Percentiles rank a stretch among this genome's conserved stretches.
Evolutionary conservation across 2,329 filamentous ascomycete species (phyloP).

Genomic region (Cladosporium sp.): DNA sequence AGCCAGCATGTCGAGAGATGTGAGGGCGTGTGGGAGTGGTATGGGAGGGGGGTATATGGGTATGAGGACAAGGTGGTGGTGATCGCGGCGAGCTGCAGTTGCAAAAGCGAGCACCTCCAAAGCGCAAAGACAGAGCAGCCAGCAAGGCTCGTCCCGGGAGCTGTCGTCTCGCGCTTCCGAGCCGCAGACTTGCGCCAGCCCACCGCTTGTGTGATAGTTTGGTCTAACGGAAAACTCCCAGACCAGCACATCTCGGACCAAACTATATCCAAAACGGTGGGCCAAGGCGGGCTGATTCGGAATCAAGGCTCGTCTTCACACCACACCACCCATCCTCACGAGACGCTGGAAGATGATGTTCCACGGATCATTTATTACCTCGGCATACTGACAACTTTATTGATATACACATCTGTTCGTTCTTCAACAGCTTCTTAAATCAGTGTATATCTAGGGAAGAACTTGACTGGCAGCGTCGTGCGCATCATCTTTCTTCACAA

Average conservation of each 20-base stretch:
- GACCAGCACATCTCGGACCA: too few species aligned
- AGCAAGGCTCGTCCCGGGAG: not conserved
- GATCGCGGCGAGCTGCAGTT: slow-evolving; percentile 1
- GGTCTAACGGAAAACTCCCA: too few species aligned
- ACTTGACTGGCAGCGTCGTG: too few species aligned
- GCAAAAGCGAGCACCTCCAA: not conserved
- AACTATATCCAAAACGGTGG: too few species aligned
- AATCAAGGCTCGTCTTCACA: too few species aligned
- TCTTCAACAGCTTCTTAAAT: too few species aligned
- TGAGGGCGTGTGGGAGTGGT: slow-evolving; percentile 5
- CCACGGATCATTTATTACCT: not conserved
- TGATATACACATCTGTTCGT: not conserved
- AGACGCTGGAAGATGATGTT: not conserved
- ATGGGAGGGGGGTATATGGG: slow-evolving; percentile 8
- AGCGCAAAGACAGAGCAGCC: too few species aligned
- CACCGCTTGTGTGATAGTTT: too few species aligned
- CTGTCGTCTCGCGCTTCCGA: not conserved
- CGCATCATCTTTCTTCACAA: not conserved
- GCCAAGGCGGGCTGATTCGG: too few species aligned
- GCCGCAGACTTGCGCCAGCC: too few species aligned
- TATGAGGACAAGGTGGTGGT: slow-evolving; percentile 7
- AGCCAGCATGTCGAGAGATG: slow-evolving; percentile 67
- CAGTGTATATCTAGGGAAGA: too few species aligned
- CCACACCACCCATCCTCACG: too few species aligned
- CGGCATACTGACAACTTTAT: not conserved